Conservation (phyloP, 2,329 filamentous ascomycete species). For the Fusarium fracticaudum region DNA sequence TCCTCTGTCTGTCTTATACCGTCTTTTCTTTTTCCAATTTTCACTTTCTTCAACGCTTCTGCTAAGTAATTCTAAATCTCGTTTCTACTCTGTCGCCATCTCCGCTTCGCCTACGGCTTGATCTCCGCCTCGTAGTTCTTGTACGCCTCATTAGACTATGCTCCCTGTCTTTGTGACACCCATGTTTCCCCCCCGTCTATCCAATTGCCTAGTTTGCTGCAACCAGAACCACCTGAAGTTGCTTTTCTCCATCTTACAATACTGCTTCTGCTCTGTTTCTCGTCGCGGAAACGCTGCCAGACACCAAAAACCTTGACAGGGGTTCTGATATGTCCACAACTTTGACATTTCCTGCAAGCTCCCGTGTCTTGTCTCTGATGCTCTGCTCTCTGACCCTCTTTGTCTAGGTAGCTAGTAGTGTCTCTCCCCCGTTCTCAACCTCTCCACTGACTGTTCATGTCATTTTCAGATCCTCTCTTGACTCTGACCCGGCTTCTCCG, state of each 20-base stretch:
- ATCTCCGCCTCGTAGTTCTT: conserved; percentile 19
- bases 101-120: conserved; percentile 16
- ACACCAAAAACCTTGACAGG: background rate
- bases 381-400: conserved; percentile 16
- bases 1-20: background rate
- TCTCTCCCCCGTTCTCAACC: conserved; percentile 19
- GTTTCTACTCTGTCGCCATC: background rate
- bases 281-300: conserved; percentile 4
- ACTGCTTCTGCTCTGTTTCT: conserved; percentile 4
- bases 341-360: conserved; percentile 37
- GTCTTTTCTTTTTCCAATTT: background rate
- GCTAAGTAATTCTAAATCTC: background rate
- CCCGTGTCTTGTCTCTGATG: conserved; percentile 31
- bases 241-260: conserved; percentile 29
- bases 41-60: background rate
- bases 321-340: conserved; percentile 22
- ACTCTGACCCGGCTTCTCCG: conserved; percentile 14
- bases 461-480: background rate
- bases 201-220: conserved; percentile 21
- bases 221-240: conserved; percentile 28
- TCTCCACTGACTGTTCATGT: conserved; percentile 5
- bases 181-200: conserved; percentile 30
- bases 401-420: background rate
- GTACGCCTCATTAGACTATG: conserved; percentile 24
- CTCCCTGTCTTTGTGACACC: conserved; percentile 31